A percentile compares a stretch with the other conserved stretches of the same genome.
These are phyloP conservation scores for Prunus dulcis DNA, from an alignment of 306 rosid genomes.

Conservation along the genomic window DNA sequence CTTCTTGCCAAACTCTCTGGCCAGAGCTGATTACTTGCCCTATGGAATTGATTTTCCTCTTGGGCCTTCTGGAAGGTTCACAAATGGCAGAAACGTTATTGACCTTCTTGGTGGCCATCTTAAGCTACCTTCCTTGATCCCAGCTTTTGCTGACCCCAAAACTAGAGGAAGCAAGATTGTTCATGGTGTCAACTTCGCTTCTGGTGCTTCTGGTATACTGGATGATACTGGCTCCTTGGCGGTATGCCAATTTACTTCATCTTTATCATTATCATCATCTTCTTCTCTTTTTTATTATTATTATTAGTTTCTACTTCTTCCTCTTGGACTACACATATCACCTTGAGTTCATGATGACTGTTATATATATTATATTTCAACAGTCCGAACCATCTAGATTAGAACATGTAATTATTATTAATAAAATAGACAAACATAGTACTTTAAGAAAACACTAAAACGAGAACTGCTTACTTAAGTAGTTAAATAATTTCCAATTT, in stretches of 20 bases:
- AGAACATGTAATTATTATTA: too few species aligned
- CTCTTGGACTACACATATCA: too few species aligned
- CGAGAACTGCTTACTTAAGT: too few species aligned
- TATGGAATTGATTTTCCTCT: slow-evolving; percentile 46
- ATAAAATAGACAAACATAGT: too few species aligned
- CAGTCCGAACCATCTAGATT: too few species aligned
- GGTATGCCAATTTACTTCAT: slow-evolving; percentile 16
- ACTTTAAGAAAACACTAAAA: too few species aligned
- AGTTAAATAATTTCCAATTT: too few species aligned
- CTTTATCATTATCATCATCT: neutral
- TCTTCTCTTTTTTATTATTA: neutral
- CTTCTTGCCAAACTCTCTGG: slow-evolving; percentile 30
- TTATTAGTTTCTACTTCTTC: too few species aligned
- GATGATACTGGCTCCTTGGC: slow-evolving; percentile 42
- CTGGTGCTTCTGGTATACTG: slow-evolving; percentile 51
- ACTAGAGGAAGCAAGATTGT: slow-evolving; percentile 32
- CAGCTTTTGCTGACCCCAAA: slow-evolving; percentile 36
- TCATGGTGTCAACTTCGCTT: slow-evolving; percentile 47
- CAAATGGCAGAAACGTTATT: slow-evolving; percentile 46
- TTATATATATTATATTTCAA: too few species aligned
- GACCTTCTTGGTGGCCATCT: slow-evolving; percentile 42
- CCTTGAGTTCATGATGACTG: too few species aligned
- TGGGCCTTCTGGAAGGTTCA: slow-evolving; percentile 48
- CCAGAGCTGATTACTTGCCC: slow-evolving; percentile 44
- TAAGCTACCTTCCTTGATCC: slow-evolving; percentile 34